Base-by-base conservation (phyloP, 768 basidiomycete genomes). In the Collybia sp. region DNA sequence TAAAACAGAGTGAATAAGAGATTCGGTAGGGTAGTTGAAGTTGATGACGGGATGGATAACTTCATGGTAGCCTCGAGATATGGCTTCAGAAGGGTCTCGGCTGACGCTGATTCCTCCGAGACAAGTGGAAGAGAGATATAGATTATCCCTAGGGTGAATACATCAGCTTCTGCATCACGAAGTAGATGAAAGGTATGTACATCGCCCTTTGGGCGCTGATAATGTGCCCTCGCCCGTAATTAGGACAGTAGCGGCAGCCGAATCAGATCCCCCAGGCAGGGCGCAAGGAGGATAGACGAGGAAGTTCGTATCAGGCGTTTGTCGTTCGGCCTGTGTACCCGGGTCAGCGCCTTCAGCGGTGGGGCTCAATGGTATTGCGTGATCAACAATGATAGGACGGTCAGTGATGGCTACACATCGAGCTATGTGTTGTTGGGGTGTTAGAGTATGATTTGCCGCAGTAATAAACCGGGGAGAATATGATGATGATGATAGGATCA, bases 211-310 rank as follows among this genome's bases (percentile, higher is more conserved):
- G 0, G 92, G 92, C 16, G 86, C 74, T 4, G 85, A 82, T 68
- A 90, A 69, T 12, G 83, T 83, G 8, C 79, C 83, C 56, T 84
- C 79, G 2, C 91, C 92, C 1, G 81, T 78, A 16, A 87, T 67
- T 30, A 93, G 62, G 1, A 74, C 80, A 40, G 81, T 83, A 2
- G 79, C 83, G 3, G 81, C 73, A 9, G 69, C 67, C 1, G 67
- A 67, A 4, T 62, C 62, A 2, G 71, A 67, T 16, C 82, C 82
- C 19, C 71, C 77, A 34, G 60, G 44, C 6, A 88, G 56, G 0
- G 80, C 76, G 1, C 67, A 69, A 1, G 91, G 92, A 0, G 91
- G 87, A 52, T 92, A 90, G 4, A 92, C 73, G 5, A 93, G 58
- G 12, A 92, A 60, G 2, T 73, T 77, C 12, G 86, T 83, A 57